Base-by-base conservation (phyloP, 2,329 filamentous ascomycete genomes). In the Colletotrichum truncatum region DNA sequence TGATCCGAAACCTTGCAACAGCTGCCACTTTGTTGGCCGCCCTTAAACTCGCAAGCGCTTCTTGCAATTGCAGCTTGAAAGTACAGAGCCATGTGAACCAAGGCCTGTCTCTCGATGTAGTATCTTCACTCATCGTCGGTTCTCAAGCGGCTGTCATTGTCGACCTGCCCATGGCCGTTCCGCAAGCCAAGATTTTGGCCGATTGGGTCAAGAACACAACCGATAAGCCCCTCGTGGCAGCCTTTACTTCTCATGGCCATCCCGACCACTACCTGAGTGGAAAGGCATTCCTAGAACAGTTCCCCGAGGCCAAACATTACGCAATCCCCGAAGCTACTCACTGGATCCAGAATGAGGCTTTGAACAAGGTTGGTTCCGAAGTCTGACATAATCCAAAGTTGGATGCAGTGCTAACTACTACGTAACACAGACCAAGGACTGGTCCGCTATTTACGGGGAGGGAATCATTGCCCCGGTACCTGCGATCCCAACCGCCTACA, bases 251-350 rank as follows among this genome's bases (percentile, higher is more conserved):
- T 1, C 64, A 66, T 23, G 21, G 12, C 8, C 58, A 66, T 25
- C 52, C 64, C 1, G 64, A 66, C 14, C 64, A 66, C 25, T 58
- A 66, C 14, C 58, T 63, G 25, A 63, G 64, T 12, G 64, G 64
- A 4, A 55, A 55, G 4, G 38, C 43, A 6, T 64, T 67, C 41
- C 60, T 60, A 2, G 23, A 51, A 4, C 34, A 54, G 11, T 67
- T 67, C 25, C 60, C 65, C 9, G 36, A 38, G 4, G 38, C 30
- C 8, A 60, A 65, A 43, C 62, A 51, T 45, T 65, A 67, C 16
- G 60, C 65, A 2, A 65, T 52, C 3, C 25, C 65, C 0, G 55
- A 56, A 28, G 36, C 55, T 4, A 25, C 21, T 2, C 32, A 14
- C 2, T 28, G 45, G 18, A 61, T 67, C 12, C 8, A 56, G 21